Percentiles rank a stretch among this genome's conserved stretches.
Evolutionary conservation across 345 rosid species (phyloP).

Genomic region (Isatis tinctoria): DNA sequence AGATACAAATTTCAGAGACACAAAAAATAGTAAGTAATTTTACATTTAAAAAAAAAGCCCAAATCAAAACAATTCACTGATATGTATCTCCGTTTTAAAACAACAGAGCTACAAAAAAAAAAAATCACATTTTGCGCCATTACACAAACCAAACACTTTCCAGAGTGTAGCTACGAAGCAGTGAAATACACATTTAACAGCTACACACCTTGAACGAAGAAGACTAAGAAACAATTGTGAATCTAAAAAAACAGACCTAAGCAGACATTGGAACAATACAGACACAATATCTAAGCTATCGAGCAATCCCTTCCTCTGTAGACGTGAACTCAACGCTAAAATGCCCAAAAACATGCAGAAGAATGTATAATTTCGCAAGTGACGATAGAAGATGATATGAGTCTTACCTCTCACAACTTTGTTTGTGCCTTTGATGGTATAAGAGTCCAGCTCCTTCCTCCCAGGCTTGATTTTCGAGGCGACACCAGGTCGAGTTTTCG

Average conservation of each 20-base stretch:
- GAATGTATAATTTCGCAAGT: neutral
- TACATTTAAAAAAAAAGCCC: neutral
- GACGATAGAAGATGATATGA: neutral
- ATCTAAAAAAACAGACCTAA: neutral
- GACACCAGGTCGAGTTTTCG: conserved; percentile 41
- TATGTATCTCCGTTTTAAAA: neutral
- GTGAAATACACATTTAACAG: neutral
- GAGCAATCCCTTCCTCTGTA: neutral
- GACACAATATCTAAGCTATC: neutral
- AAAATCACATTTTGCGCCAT: neutral
- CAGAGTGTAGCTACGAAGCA: neutral
- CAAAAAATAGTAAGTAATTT: neutral
- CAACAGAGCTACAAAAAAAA: conserved; percentile 7
- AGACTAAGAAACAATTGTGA: neutral
- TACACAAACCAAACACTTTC: neutral
- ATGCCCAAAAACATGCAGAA: conserved; percentile 13
- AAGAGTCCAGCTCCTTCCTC: conserved; percentile 69
- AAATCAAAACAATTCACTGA: conserved; percentile 6
- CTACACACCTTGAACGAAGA: neutral
- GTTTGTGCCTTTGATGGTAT: conserved; percentile 74
- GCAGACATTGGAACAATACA: conserved; percentile 6
- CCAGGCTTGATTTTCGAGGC: conserved; percentile 63
- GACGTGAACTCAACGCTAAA: neutral
- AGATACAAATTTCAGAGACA: neutral
- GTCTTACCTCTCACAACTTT: conserved; percentile 60